Base-by-base conservation (phyloP, 495 filamentous ascomycete species). In the Thozetella sp. region DNA sequence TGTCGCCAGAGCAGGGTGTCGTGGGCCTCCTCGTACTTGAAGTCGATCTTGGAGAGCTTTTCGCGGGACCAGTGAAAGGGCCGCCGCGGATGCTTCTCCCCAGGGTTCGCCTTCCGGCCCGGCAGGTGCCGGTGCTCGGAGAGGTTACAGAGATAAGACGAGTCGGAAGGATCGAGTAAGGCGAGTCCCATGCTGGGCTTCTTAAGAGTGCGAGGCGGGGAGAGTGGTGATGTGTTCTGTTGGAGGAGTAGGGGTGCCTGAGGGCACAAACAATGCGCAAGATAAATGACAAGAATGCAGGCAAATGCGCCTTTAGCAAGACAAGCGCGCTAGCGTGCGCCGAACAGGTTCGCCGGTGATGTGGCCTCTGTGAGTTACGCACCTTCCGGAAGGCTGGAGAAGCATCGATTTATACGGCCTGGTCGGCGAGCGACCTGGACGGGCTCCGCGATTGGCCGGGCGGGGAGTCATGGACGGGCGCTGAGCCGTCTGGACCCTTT, bases 21-120 rank as follows among this genome's bases (percentile, higher is more conserved):
- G 43, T 20, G 43, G 3, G n/a, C 30, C 30, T 37, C 6, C 30
- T 37, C 10, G n/a, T 48, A 48, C 10, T 53, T 53, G 12, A 22
- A 2, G 43, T n/a, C 6, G 17, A 52, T 25, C 23, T 59, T 63
- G 52, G 50, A 26, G 43, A 48, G 43, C n/a, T 48, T 48, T 4
- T 19, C n/a, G 2, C 22, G 51, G 17, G 50, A 60, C 62, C 57
- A 62, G 48, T 54, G 53, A 43, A 61, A 59, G 37, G 52, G 55
- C 6, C 51, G 51, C 12, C 51, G 58, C 1, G 25, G 25, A 23
- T 58, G 17, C 40, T 45, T 57, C 37, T 51, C 26, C 22, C 43
- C 48, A 10, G 46, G 52, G 46, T 56, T 27, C 22, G 22, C n/a
- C 27, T 26, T 15, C 58, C 40, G 17, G 23, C 58, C 55, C 50